phyloP scores from a whole-genome alignment of 163 green algal genomes.

The Scenedesmus sp. region DNA sequence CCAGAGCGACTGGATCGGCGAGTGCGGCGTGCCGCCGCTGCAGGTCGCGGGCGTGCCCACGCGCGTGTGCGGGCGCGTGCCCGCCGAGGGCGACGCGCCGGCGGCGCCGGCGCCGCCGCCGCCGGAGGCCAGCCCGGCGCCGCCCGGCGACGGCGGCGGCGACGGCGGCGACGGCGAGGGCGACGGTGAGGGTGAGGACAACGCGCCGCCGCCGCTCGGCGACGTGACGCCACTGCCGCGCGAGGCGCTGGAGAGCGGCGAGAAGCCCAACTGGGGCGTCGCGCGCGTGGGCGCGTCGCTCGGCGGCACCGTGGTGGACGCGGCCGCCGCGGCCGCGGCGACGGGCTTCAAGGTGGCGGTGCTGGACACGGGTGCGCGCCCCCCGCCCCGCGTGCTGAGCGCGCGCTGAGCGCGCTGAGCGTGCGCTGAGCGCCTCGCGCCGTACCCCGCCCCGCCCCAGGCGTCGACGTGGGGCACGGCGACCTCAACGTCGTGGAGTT shows the following conservation, averaged over 20 bases:
- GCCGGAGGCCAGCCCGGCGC: neutral
- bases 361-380: slow-evolving; percentile 33
- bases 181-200: no score
- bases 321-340: neutral
- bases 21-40: slow-evolving; percentile 34
- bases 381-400: no score
- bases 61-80: slow-evolving; percentile 9
- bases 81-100: neutral
- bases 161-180: neutral
- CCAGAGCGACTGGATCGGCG: slow-evolving; percentile 7
- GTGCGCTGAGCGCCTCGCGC: no score
- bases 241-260: neutral
- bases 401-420: no score
- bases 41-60: slow-evolving; percentile 22
- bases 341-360: slow-evolving; percentile 1
- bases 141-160: neutral
- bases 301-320: neutral
- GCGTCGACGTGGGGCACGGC: neutral
- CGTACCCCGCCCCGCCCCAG: no score
- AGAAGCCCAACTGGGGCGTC: slow-evolving; percentile 14
- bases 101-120: neutral
- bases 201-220: no score
- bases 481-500: slow-evolving; percentile 37
- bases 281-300: neutral
- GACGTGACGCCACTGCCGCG: neutral